Base-by-base conservation (phyloP, 495 filamentous ascomycete species). In the Penicillium riverlandense region DNA sequence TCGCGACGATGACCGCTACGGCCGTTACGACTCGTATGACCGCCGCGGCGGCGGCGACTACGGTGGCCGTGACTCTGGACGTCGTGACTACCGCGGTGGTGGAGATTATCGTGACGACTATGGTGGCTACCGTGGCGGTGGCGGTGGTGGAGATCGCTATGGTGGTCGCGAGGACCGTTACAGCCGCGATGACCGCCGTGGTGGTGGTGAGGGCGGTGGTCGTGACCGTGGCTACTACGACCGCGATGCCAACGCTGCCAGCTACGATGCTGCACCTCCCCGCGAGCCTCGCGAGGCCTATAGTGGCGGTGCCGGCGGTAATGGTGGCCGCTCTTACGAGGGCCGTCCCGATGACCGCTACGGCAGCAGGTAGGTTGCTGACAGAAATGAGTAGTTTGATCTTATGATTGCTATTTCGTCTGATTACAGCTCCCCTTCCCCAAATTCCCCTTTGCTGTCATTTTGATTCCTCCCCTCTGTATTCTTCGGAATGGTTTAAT, bases 221-320 rank as follows among this genome's bases (percentile, higher is more conserved):
- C 56, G 61, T 35, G 60, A 64, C 37, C 61, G 63, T 47, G 65
- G 65, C 33, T 69, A 74, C 57, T 66, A 82, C 50, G 75, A 67
- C 22, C 57, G 54, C 49, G 62, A 64, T 52, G 64, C 61, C 45
- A 63, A 63, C 52, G 50, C 61, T 52, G 38, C 51, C 47, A 62
- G 59, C 52, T 70, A 68, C 51, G 82, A 82, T 35, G 53, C 76
- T 41, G 80, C 75, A 49, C 69, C 80, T 59, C 79, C 81, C 48
- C 71, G 71, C 50, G 82, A 83, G 31, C 63, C 66, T 48, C 79
- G 84, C 47, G 83, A 82, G 43, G 63, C 74, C 41, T 83, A 82
- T 53, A 68, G 74, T 65, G 56, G 32, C 32, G 32, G 32, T 34
- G 22, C 22, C 22, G 38, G 34, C 15, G 32, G n/a, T 29, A 42